Evolutionary conservation across 2,329 filamentous ascomycete species (phyloP).

Genomic region (Lachnellula arida): DNA sequence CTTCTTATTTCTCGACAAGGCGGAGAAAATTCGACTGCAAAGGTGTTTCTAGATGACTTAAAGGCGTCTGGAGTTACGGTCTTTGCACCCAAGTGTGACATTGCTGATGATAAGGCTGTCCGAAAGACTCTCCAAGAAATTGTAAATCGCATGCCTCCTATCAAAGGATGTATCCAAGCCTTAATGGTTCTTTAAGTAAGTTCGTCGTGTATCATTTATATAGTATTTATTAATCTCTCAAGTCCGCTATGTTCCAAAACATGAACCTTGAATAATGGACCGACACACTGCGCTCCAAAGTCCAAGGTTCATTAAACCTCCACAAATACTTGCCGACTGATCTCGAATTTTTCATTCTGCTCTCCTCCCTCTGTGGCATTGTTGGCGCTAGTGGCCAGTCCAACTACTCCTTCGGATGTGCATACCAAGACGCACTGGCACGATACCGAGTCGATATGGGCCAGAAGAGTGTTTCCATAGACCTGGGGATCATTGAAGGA

Average conservation of each 20-base stretch:
- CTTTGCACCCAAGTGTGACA: too few relatives aligned
- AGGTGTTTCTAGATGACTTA: too few relatives aligned
- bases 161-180: neutral
- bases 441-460: conserved; percentile 17
- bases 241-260: conserved; percentile 31
- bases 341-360: conserved; percentile 35
- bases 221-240: neutral
- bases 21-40: too few relatives aligned
- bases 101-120: too few relatives aligned
- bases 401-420: conserved; percentile 35
- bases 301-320: neutral
- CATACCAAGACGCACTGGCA: conserved; percentile 33
- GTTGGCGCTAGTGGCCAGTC: conserved; percentile 30
- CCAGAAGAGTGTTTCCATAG: neutral
- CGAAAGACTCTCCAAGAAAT: too few relatives aligned
- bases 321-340: neutral
- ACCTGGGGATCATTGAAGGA: neutral
- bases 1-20: too few relatives aligned
- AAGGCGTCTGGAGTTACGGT: too few relatives aligned
- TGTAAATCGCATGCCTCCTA: neutral
- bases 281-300: conserved; percentile 32
- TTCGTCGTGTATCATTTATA: neutral
- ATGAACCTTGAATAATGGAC: conserved; percentile 35
- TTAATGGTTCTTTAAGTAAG: neutral
- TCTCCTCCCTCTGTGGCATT: conserved; percentile 25